Conservation (phyloP, 768 basidiomycete genomes). For the Hygrophorus russula region DNA sequence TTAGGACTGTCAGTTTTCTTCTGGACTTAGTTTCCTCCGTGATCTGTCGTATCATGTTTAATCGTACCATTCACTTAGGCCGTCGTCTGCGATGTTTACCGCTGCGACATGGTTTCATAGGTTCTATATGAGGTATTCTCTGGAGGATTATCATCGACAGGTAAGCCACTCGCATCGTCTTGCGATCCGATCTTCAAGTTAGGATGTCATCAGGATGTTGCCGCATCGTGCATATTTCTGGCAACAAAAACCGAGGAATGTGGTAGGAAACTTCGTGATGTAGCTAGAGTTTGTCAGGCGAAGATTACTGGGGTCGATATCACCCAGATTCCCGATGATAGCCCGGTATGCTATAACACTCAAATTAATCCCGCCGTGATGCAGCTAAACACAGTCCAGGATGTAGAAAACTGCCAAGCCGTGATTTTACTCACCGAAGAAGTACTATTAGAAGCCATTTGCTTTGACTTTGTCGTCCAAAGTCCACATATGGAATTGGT, state of each 20-base stretch:
- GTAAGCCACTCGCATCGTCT: constrained; percentile 25
- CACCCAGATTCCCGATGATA: constrained; percentile 46
- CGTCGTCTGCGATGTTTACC: constrained; percentile 73
- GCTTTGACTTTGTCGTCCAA: constrained; percentile 74
- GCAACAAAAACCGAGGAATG: constrained; percentile 92
- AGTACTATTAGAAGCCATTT: constrained; percentile 67
- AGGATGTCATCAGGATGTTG: constrained; percentile 49
- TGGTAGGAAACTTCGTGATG: constrained; percentile 77
- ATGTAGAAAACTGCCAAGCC: constrained; percentile 61
- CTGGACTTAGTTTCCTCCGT: background rate
- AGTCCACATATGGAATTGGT: constrained; percentile 70
- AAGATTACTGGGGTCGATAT: constrained; percentile 52
- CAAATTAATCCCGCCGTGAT: background rate
- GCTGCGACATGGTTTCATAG: constrained; percentile 88
- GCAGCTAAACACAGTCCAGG: constrained; percentile 27
- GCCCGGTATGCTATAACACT: constrained; percentile 37
- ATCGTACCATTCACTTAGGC: constrained; percentile 30
- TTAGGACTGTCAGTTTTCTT: constrained; percentile 53
- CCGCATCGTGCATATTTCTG: constrained; percentile 78
- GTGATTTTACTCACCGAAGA: constrained; percentile 70
- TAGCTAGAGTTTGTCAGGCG: constrained; percentile 62
- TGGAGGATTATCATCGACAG: constrained; percentile 75
- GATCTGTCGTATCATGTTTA: constrained; percentile 6
- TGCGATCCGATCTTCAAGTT: constrained; percentile 7
- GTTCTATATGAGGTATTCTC: constrained; percentile 80